phyloP scores from a whole-genome alignment of 495 filamentous ascomycete genomes.

The Gamarada debralockiae region DNA sequence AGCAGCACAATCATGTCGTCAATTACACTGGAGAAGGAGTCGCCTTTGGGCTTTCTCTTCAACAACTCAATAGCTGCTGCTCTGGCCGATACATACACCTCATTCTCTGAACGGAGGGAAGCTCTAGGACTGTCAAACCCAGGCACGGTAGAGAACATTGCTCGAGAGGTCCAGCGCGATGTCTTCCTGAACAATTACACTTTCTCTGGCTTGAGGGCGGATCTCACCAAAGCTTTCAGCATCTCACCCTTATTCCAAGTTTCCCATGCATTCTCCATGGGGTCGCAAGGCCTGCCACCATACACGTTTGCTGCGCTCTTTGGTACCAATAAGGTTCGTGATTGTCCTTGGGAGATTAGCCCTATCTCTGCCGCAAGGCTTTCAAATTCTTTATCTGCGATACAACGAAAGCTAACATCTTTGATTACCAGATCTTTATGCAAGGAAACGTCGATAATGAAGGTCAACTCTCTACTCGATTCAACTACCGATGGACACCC shows the following conservation, averaged over 20 bases:
- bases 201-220: slow-evolving; percentile 91
- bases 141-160: slow-evolving; percentile 86
- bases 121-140: slow-evolving; percentile 88
- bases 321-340: slow-evolving; percentile 82
- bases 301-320: slow-evolving; percentile 94
- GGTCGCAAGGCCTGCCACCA: slow-evolving; percentile 77
- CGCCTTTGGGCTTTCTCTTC: slow-evolving; percentile 61
- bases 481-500: slow-evolving; percentile 84
- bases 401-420: slow-evolving; percentile 1
- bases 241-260: slow-evolving; percentile 92
- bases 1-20: slow-evolving; percentile 15
- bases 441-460: slow-evolving; percentile 95
- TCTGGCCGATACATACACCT: slow-evolving; percentile 71
- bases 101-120: slow-evolving; percentile 81
- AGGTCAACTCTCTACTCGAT: slow-evolving; percentile 72
- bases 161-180: slow-evolving; percentile 89
- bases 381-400: not conserved
- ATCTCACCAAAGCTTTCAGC: slow-evolving; percentile 93
- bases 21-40: slow-evolving; percentile 36
- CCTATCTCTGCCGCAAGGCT: not conserved
- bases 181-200: slow-evolving; percentile 92
- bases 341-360: not conserved
- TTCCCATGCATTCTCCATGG: slow-evolving; percentile 93
- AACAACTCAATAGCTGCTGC: slow-evolving; percentile 67
- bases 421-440: slow-evolving; percentile 67